Evolutionary conservation across 257 asterid species (phyloP), one percentile per base, ranked within the genome.

Genomic region (Avicennia marina): DNA sequence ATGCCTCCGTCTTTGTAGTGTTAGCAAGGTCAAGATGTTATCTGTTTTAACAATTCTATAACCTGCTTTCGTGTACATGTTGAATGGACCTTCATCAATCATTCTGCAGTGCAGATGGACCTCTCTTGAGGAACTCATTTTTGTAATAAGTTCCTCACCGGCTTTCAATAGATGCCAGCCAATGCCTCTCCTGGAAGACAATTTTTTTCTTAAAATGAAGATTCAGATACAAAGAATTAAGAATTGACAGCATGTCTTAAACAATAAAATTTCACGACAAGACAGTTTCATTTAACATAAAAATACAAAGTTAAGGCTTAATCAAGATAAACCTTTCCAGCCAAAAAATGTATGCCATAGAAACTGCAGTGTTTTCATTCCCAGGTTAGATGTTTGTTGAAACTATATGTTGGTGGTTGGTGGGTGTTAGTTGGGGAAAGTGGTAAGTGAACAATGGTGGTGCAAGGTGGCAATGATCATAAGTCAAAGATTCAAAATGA

Each of bases 91-190:
- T 75, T 75, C 79, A 50, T 93, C 99, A 18, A 93, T 82, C 63
- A 89, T 72, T 71, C 99, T 78, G 68, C 99, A 93, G 58, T 89
- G 99, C 73, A 89, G 86, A 76, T 82, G 82, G 55, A 76, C 95
- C 58, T 82, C 94, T 65, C 72, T 71, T 18, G 91, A 63, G 33
- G 91, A 59, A 72, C 86, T 83, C 94, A 93, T 82, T 71, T 71
- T 72, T 20, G 85, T 70, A 55, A 89, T 77, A 48, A 93, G 86
- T 22, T 86, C 95, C 80, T 89, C 97, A 2, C 95, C 76, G 2
- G 96, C 95, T 75, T 75, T 84, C 69, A 93, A 72, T 40, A 93
- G 78, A 63, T 93, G 96, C 95, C 91, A 93, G 27, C 97, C 95
- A 41, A 89, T 82, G 59, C 97, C 96, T 78, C 89, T 84, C 89